Evolutionary conservation across 2,329 filamentous ascomycete species (phyloP), one percentile per base, ranked within the genome.

Genomic region (Pseudogymnoascus sp.): DNA sequence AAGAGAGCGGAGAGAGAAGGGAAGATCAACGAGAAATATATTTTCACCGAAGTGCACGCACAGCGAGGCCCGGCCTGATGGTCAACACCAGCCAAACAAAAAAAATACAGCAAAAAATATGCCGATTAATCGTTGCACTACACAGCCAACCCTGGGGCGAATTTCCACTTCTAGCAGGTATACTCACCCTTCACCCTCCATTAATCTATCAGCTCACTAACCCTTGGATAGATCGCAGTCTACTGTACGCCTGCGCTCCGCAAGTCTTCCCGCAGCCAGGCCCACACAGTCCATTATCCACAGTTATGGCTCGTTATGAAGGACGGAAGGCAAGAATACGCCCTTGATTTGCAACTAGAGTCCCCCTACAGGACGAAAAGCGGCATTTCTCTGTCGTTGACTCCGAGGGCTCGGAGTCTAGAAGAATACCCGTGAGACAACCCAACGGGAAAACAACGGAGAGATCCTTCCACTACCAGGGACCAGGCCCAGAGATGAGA

Each of bases 81-180:
- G 44, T 53, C 42, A 53, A 29, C 23, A 50, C 26, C 46, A 31
- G 31, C 46, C 23, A 53, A 53, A 31, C 31, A 7, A 31, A 31
- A 31, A 7, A 26, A 26, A 26, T 3, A 26, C 42, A 26, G 7
- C 10, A 33, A 53, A 53, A 53, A 31, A 31, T 17, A 53, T 31
- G 46, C 46, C 46, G 46, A 17, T 53, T 11, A 53, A 15, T 53
- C 21, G 26, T 53, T 53, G 26, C 46, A 53, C 46, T n/a, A 7
- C 26, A 17, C 26, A 19, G 15, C n/a, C 7, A 7, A 53, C 15
- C 44, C 44, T 53, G 44, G 44, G 23, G 23, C 44, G 13, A 53
- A 53, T 53, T 53, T 29, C 44, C 44, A 17, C 23, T 53, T 53
- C 44, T 53, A 53, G 44, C 44, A 53, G 44, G 44, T 53, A 53